Conservation (phyloP, 805 yeast species). For the Ogataea sp. region DNA sequence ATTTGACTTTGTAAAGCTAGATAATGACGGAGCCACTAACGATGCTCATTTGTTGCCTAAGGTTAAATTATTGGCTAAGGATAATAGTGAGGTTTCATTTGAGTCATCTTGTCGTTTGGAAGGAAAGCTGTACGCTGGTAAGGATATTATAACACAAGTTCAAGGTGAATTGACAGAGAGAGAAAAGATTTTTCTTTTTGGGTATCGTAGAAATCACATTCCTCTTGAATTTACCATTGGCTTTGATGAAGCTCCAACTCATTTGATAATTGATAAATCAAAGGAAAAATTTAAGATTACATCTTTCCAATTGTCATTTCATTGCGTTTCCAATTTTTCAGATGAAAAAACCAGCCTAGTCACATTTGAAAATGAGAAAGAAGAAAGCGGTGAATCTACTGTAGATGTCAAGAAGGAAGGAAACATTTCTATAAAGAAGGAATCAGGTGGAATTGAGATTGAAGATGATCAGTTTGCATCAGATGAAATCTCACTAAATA, state of each 20-base stretch:
- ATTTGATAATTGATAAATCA: background rate
- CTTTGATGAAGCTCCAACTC: conserved; percentile 5
- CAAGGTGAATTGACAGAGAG: background rate
- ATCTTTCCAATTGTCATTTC: background rate
- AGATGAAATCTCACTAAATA: background rate
- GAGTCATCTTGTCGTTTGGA: background rate
- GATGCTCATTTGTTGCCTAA: background rate
- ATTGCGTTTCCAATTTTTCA: conserved; percentile 1
- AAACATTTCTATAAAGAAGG: background rate
- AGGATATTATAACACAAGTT: background rate
- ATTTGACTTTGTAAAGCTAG: no score
- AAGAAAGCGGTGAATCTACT: background rate
- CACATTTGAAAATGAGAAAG: background rate
- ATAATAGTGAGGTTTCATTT: background rate
- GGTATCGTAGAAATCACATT: conserved; percentile 16
- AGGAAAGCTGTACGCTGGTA: background rate
- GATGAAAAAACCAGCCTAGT: background rate
- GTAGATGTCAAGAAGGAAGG: background rate
- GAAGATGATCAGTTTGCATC: background rate
- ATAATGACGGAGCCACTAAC: background rate
- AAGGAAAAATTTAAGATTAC: background rate
- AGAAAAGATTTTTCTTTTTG: conserved; percentile 8
- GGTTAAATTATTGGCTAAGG: background rate
- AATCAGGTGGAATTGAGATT: background rate
- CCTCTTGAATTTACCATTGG: conserved; percentile 4